These are phyloP conservation scores for Ensete ventricosum DNA, from an alignment of 176 grass and related monocot species.

Conservation along the genomic window DNA sequence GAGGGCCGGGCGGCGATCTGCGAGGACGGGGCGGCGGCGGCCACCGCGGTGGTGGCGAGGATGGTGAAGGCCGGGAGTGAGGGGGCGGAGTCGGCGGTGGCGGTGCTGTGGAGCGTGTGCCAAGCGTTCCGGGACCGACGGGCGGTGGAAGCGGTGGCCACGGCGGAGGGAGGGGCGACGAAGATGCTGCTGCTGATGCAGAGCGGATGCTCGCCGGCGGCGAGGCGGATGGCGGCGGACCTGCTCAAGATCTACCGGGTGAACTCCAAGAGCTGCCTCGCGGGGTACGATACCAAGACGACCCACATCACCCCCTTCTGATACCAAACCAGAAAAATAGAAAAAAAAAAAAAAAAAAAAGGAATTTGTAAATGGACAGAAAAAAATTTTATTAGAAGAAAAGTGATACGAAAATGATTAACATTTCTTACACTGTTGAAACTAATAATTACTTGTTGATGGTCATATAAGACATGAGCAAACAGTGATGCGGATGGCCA, in stretches of 20 bases:
- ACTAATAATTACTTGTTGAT: too few relatives aligned
- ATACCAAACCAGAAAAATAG: background rate
- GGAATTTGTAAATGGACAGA: too few relatives aligned
- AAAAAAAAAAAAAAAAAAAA: background rate
- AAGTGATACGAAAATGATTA: too few relatives aligned
- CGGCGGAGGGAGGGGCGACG: background rate
- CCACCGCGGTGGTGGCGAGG: constrained; percentile 37
- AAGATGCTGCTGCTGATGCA: constrained; percentile 65
- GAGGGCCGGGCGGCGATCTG: constrained; percentile 81
- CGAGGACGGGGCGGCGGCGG: constrained; percentile 33
- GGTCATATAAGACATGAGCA: too few relatives aligned
- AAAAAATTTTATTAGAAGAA: too few relatives aligned
- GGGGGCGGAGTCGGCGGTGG: constrained; percentile 10
- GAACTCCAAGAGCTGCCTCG: constrained; percentile 78
- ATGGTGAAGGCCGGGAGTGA: constrained; percentile 42
- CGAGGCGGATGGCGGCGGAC: constrained; percentile 71
- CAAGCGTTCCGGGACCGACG: constrained; percentile 9
- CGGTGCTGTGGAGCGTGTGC: constrained; percentile 20
- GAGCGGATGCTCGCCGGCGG: constrained; percentile 62
- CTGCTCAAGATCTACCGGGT: constrained; percentile 78
- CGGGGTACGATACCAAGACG: constrained; percentile 91
- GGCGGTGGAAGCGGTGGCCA: background rate
- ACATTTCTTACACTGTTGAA: too few relatives aligned
- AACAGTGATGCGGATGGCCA: too few relatives aligned
- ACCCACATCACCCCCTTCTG: constrained; percentile 96